Evolutionary conservation across 73 alveolate species (phyloP).

Genomic region (Uronychia setigera): DNA sequence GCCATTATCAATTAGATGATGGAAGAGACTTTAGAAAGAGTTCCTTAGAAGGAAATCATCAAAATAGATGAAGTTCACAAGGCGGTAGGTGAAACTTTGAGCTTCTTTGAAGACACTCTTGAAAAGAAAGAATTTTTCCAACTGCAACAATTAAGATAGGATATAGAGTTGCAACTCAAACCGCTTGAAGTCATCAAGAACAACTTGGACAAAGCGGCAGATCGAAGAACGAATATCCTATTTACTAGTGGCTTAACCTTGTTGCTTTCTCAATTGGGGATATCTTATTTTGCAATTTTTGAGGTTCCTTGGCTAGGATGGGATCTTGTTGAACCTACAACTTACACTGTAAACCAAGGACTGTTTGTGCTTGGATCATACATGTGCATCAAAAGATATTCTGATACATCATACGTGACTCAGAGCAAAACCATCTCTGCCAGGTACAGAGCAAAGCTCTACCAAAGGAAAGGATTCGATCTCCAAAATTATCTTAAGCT

Average conservation of each 20-base stretch:
- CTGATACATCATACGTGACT: constrained; percentile 8
- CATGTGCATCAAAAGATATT: constrained; percentile 40
- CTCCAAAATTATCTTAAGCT: not conserved
- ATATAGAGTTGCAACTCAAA: not conserved
- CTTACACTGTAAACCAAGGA: constrained; percentile 66
- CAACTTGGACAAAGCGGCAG: constrained; percentile 28
- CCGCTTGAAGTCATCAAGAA: constrained; percentile 15
- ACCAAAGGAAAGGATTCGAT: not conserved
- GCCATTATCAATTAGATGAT: not conserved
- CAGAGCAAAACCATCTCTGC: not conserved
- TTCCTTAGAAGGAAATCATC: not conserved
- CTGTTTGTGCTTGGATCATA: constrained; percentile 49
- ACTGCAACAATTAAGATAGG: not conserved
- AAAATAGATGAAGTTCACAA: not conserved
- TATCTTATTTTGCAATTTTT: constrained; percentile 59
- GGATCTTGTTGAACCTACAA: constrained; percentile 78
- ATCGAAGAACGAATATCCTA: constrained; percentile 16
- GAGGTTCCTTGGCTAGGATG: constrained; percentile 80
- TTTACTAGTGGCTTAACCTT: constrained; percentile 22
- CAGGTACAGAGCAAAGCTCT: not conserved
- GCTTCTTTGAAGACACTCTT: not conserved
- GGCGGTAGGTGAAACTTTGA: not conserved
- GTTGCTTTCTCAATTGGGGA: constrained; percentile 43
- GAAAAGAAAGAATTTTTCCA: not conserved
- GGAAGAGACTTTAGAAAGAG: not conserved